phyloP scores from a whole-genome alignment of 352 stramenopile species.

The Plasmopara viticola region DNA sequence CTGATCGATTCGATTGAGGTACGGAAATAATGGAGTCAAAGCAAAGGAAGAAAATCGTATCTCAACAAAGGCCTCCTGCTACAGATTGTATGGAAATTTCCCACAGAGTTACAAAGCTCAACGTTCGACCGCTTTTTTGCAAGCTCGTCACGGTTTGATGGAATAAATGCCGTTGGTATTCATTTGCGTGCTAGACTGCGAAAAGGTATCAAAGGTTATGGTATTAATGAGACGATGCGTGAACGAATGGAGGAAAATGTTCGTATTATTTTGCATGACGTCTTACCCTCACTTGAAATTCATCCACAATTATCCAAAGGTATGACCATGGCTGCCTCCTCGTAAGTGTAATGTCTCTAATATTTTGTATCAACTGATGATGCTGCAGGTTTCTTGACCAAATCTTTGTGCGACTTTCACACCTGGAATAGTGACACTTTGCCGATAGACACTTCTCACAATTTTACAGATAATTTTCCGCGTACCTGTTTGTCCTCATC shows the following conservation, averaged over 20 bases:
- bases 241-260: conserved; percentile 33
- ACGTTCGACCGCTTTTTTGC: conserved; percentile 34
- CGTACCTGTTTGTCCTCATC: conserved; percentile 33
- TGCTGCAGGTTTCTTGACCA: conserved; percentile 34
- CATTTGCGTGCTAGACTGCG: conserved; percentile 29
- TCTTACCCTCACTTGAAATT: conserved; percentile 20
- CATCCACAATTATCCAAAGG: conserved; percentile 19
- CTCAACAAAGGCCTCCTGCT: background rate
- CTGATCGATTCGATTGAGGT: conserved; percentile 38
- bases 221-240: conserved; percentile 16
- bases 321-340: background rate
- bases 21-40: background rate
- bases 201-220: background rate
- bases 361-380: background rate
- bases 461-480: background rate
- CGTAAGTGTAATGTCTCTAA: no score
- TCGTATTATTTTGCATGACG: conserved; percentile 15
- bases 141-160: conserved; percentile 19
- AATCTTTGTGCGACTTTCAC: conserved; percentile 28
- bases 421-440: conserved; percentile 21
- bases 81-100: conserved; percentile 32
- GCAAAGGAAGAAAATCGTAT: background rate
- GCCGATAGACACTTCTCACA: conserved; percentile 8
- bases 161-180: conserved; percentile 27
- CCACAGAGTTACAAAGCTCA: conserved; percentile 19